Percentiles rank a stretch among this genome's conserved stretches.
These are phyloP conservation scores for Pistacia vera DNA, from an alignment of 345 rosid genomes.

Conservation along the genomic window DNA sequence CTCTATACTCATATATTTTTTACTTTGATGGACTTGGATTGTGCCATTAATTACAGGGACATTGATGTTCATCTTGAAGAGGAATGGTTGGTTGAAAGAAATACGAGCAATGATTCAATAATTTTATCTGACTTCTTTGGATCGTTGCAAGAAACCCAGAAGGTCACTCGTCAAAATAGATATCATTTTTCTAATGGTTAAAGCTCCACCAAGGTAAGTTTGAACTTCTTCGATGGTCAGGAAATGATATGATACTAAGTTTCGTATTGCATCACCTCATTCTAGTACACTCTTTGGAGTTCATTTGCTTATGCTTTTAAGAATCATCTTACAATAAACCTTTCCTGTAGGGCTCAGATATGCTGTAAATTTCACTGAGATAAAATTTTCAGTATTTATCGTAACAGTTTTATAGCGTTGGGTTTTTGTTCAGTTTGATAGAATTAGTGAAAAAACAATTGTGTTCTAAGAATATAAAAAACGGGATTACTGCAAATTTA, in stretches of 20 bases:
- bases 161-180: constrained; percentile 20
- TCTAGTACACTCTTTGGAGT: neutral
- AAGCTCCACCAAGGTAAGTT: constrained; percentile 23
- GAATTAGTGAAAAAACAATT: neutral
- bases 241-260: neutral
- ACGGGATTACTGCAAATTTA: neutral
- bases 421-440: neutral
- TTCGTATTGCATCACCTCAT: neutral
- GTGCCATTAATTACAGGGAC: constrained; percentile 49
- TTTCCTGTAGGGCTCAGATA: neutral
- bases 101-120: constrained; percentile 55
- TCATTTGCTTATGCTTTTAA: neutral
- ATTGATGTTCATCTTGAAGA: constrained; percentile 70
- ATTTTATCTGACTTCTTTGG: constrained; percentile 50
- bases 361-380: neutral
- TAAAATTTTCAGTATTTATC: neutral
- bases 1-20: neutral
- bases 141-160: constrained; percentile 34
- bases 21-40: constrained; percentile 2
- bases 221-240: constrained; percentile 5
- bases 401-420: neutral
- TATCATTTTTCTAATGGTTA: constrained; percentile 30
- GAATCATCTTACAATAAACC: neutral
- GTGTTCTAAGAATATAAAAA: neutral
- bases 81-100: constrained; percentile 75